phyloP scores from a whole-genome alignment of 2,329 filamentous ascomycete genomes.

The Neonectria faginata region DNA sequence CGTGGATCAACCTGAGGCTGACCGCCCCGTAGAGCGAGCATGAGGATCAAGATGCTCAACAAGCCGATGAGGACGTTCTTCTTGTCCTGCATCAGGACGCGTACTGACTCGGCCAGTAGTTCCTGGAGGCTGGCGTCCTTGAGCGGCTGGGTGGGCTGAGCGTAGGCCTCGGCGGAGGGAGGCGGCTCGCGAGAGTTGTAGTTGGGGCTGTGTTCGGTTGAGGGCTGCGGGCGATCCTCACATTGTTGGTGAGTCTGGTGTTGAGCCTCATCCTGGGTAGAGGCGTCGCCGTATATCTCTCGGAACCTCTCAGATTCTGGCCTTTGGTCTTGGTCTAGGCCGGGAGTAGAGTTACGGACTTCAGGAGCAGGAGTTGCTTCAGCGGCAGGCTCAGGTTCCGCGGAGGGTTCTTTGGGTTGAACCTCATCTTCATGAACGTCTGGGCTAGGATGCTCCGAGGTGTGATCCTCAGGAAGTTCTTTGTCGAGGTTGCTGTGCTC shows the following conservation, averaged over 20 bases:
- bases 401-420: slow-evolving; percentile 30
- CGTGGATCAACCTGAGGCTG: slow-evolving; percentile 38
- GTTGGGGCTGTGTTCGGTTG: slow-evolving; percentile 50
- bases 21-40: slow-evolving; percentile 58
- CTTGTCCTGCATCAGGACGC: slow-evolving; percentile 66
- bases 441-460: not conserved
- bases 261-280: slow-evolving; percentile 23
- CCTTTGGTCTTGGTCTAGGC: slow-evolving; percentile 51
- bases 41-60: slow-evolving; percentile 64
- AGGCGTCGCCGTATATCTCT: slow-evolving; percentile 59
- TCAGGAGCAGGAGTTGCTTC: slow-evolving; percentile 29
- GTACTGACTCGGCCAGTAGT: slow-evolving; percentile 64
- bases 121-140: slow-evolving; percentile 64
- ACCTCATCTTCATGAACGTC: slow-evolving; percentile 17
- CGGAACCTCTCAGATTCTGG: slow-evolving; percentile 64
- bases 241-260: slow-evolving; percentile 23
- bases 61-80: slow-evolving; percentile 70
- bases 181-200: slow-evolving; percentile 27
- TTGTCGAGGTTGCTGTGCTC: slow-evolving; percentile 12
- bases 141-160: slow-evolving; percentile 46
- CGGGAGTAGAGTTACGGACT: slow-evolving; percentile 6
- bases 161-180: slow-evolving; percentile 41
- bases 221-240: slow-evolving; percentile 19
- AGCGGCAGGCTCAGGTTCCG: slow-evolving; percentile 29
- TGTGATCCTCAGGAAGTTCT: slow-evolving; percentile 20